Evolutionary conservation across 148 eudicot species (phyloP).

Genomic region (Persicaria tinctoria): DNA sequence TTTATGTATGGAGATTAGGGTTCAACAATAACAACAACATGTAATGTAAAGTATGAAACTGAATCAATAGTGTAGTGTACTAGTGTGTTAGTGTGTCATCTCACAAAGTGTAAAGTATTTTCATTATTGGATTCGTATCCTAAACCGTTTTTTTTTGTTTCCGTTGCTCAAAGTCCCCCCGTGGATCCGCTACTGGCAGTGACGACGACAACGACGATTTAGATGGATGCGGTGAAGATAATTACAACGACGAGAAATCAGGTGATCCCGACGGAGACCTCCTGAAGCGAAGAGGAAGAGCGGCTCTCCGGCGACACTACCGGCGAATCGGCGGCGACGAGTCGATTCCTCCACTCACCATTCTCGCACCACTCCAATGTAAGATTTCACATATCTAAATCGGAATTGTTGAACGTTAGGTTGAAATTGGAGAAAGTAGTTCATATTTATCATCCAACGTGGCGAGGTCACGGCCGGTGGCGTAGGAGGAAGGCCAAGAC

Average conservation of each 20-base stretch:
- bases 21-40: too few relatives aligned
- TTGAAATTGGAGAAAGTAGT: background rate
- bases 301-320: background rate
- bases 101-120: too few relatives aligned
- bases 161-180: too few relatives aligned
- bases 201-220: background rate
- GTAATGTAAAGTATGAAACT: too few relatives aligned
- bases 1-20: too few relatives aligned
- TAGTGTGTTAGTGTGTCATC: too few relatives aligned
- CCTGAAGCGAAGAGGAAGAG: constrained; percentile 6
- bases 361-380: background rate
- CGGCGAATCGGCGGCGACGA: background rate
- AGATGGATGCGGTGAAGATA: background rate
- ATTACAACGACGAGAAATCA: constrained; percentile 8
- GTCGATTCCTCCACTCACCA: background rate
- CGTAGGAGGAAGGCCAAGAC: background rate
- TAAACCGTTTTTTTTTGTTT: too few relatives aligned
- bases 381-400: background rate
- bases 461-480: background rate
- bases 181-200: too few relatives aligned
- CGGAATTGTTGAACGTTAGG: background rate
- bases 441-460: background rate
- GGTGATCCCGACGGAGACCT: constrained; percentile 3
- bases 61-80: too few relatives aligned
- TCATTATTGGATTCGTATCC: too few relatives aligned